These are phyloP conservation scores for Aureobasidium sp. DNA, from an alignment of 2,329 filamentous ascomycete species.

Conservation along the genomic window DNA sequence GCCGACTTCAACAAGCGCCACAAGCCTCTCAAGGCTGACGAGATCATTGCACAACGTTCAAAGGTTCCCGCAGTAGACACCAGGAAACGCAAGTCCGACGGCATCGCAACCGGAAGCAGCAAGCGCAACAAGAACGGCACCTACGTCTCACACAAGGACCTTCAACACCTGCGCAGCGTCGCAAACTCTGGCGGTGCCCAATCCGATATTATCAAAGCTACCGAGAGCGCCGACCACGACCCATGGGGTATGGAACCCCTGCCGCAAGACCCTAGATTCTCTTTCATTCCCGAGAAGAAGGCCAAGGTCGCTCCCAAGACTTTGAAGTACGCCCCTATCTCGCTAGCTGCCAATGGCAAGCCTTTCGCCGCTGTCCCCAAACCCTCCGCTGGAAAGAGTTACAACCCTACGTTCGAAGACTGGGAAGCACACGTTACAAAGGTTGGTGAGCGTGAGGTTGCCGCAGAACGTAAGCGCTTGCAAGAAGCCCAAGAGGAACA, in stretches of 20 bases:
- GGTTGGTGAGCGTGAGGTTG: slow-evolving; percentile 73
- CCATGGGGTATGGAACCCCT: slow-evolving; percentile 60
- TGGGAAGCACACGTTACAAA: slow-evolving; percentile 70
- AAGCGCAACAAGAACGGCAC: slow-evolving; percentile 75
- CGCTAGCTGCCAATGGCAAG: slow-evolving; percentile 77
- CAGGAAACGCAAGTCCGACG: slow-evolving; percentile 67
- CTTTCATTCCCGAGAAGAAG: slow-evolving; percentile 57
- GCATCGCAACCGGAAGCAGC: slow-evolving; percentile 56
- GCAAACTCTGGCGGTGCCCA: slow-evolving; percentile 61
- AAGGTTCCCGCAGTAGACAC: slow-evolving; percentile 70
- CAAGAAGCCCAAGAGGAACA: slow-evolving; percentile 60
- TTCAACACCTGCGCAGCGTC: slow-evolving; percentile 67
- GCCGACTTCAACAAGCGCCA: slow-evolving; percentile 59
- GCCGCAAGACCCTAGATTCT: slow-evolving; percentile 48
- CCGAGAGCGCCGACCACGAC: slow-evolving; percentile 60
- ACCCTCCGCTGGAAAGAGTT: slow-evolving; percentile 77
- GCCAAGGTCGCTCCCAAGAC: slow-evolving; percentile 67
- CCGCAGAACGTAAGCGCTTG: slow-evolving; percentile 68
- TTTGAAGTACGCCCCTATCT: slow-evolving; percentile 68
- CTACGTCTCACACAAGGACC: slow-evolving; percentile 72
- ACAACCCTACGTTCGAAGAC: slow-evolving; percentile 83
- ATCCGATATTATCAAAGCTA: slow-evolving; percentile 39
- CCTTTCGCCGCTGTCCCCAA: slow-evolving; percentile 68
- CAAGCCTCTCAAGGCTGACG: slow-evolving; percentile 81
- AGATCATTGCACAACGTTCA: slow-evolving; percentile 82